These are phyloP conservation scores for Rhizopogon rudus DNA, from an alignment of 768 basidiomycete genomes.

Conservation along the genomic window DNA sequence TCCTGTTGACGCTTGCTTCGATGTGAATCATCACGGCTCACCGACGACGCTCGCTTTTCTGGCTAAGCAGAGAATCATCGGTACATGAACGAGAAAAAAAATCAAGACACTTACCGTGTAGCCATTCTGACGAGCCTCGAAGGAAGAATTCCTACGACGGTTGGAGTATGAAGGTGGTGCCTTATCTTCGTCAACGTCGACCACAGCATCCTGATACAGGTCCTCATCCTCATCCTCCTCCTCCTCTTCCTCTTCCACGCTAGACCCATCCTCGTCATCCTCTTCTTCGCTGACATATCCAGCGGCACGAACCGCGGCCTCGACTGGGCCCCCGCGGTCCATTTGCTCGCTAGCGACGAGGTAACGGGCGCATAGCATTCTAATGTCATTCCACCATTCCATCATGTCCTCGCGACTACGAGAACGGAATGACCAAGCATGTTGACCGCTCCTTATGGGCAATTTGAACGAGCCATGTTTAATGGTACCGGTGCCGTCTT, in stretches of 20 bases:
- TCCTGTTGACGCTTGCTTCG: conserved; percentile 62
- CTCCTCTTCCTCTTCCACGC: conserved; percentile 36
- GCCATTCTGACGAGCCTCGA: conserved; percentile 48
- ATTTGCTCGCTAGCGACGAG: conserved; percentile 92
- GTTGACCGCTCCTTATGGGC: conserved; percentile 35
- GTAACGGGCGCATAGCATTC: conserved; percentile 91
- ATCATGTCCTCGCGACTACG: conserved; percentile 95
- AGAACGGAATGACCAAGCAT: conserved; percentile 88
- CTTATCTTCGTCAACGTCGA: conserved; percentile 38
- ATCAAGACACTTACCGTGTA: conserved; percentile 48
- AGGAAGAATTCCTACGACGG: conserved; percentile 33
- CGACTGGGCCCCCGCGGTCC: conserved; percentile 88
- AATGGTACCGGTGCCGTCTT: conserved; percentile 70
- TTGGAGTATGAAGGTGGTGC: conserved; percentile 63
- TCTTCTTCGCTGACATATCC: conserved; percentile 88
- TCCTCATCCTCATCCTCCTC: conserved; percentile 47
- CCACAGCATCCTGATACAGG: conserved; percentile 34
- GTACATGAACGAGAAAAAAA: conserved; percentile 3
- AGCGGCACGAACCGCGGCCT: conserved; percentile 83
- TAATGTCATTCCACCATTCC: conserved; percentile 99
- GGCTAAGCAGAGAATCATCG: conserved; percentile 25
- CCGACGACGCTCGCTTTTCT: conserved; percentile 35
- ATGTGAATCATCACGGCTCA: conserved; percentile 24
- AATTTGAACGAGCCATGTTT: conserved; percentile 51
- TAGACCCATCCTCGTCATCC: conserved; percentile 59